These are phyloP conservation scores for Adenanthera pavonina DNA, from an alignment of 306 rosid species.

Conservation along the genomic window DNA sequence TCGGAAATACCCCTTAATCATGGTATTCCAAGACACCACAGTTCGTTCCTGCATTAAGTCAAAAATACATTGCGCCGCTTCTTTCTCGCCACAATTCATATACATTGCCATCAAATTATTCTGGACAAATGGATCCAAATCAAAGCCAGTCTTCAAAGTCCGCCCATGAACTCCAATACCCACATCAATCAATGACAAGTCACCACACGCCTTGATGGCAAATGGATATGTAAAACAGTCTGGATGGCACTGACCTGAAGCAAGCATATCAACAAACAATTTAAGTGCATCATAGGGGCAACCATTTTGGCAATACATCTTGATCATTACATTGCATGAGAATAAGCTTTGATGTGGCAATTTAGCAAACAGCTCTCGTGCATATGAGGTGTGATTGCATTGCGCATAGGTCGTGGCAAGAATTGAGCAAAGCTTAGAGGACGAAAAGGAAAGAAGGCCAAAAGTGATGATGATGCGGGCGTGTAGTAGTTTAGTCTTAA, in stretches of 20 bases:
- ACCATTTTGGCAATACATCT: slow-evolving; percentile 55
- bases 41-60: slow-evolving; percentile 60
- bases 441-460: slow-evolving; percentile 44
- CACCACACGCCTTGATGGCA: slow-evolving; percentile 79
- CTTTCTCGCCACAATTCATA: slow-evolving; percentile 67
- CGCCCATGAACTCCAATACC: slow-evolving; percentile 74
- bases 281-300: slow-evolving; percentile 55
- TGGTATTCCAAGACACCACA: slow-evolving; percentile 86
- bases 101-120: slow-evolving; percentile 86
- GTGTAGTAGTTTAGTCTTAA: slow-evolving; percentile 64
- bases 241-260: slow-evolving; percentile 49
- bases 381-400: slow-evolving; percentile 58
- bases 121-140: slow-evolving; percentile 58
- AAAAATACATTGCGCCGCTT: slow-evolving; percentile 60
- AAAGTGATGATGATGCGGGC: slow-evolving; percentile 55
- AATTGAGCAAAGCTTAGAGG: slow-evolving; percentile 50
- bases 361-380: slow-evolving; percentile 64
- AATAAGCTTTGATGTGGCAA: slow-evolving; percentile 54
- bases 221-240: slow-evolving; percentile 70
- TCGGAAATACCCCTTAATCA: slow-evolving; percentile 74
- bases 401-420: slow-evolving; percentile 62
- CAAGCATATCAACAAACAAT: slow-evolving; percentile 67
- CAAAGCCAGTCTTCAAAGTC: slow-evolving; percentile 57
- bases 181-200: slow-evolving; percentile 48
- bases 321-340: slow-evolving; percentile 63